These are phyloP conservation scores for Beauveria bassiana DNA, from an alignment of 2,329 filamentous ascomycete genomes.

Conservation along the genomic window DNA sequence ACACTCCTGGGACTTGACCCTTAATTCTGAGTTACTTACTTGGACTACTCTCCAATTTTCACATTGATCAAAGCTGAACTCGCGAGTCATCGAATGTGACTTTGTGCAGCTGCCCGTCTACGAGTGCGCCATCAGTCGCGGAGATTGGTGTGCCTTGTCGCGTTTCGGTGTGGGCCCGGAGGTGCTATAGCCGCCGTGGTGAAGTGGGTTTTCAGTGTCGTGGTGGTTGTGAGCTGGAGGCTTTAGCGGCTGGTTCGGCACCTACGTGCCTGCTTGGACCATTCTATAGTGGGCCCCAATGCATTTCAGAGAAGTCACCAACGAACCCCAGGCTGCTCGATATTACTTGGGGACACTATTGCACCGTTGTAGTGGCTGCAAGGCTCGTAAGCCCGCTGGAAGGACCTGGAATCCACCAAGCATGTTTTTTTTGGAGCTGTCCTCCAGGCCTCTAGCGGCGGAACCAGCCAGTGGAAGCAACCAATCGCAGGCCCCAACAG, in stretches of 20 bases:
- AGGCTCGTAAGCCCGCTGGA: not conserved
- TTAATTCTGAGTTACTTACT: not conserved
- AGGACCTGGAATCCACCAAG: not conserved
- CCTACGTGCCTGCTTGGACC: not conserved
- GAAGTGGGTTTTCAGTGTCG: not conserved
- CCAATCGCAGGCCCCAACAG: not conserved
- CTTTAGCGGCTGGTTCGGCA: slow-evolving; percentile 3
- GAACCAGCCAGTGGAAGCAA: not conserved
- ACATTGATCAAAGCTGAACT: not conserved
- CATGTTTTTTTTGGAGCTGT: not conserved
- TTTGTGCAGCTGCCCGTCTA: not conserved
- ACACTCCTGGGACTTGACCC: too few species aligned
- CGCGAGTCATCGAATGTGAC: not conserved
- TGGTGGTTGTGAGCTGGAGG: not conserved
- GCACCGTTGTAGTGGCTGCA: slow-evolving; percentile 1
- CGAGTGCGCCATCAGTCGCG: not conserved
- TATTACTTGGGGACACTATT: too few species aligned
- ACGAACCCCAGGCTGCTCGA: too few species aligned
- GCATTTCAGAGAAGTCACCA: too few species aligned
- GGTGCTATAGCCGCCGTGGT: slow-evolving; percentile 5
- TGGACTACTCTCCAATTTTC: too few species aligned
- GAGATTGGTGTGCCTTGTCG: not conserved
- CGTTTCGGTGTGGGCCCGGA: slow-evolving; percentile 7
- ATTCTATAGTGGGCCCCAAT: not conserved
- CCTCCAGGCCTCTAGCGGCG: slow-evolving; percentile 1